Evolutionary conservation across 1,139 yeast genomes (phyloP), one percentile per base, ranked within the genome.

Genomic region (Nakaseomyces bracarensis): DNA sequence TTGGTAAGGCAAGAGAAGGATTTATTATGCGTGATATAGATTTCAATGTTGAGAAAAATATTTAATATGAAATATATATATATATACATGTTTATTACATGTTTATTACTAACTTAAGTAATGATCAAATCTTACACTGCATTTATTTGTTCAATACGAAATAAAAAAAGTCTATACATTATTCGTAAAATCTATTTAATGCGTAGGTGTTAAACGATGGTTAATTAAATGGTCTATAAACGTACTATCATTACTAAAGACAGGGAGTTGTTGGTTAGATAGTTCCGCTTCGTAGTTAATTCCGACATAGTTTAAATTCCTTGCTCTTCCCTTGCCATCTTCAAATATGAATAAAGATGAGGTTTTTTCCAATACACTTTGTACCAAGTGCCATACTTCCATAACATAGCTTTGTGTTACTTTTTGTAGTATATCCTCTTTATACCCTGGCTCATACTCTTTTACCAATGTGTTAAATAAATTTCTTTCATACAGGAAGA

Each of bases 1-100:
- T 82, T 39, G 77, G 82, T 0, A 75, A 74, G 57, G 83, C 79
- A 0, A 60, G 63, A 11, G 87, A 81, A 55, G 89, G 85, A 2
- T 64, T 79, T 0, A 54, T 82, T 27, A 58, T 76, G 30, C 65
- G 82, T 40, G 83, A 79, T 35, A 68, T 81, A 11, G 36, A 40
- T 7, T 40, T 40, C 16, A 14, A 10, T 10, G 25, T 40, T 6
- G 30, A 19, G 8, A 33, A 38, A 28, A 22, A 29, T 21, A 18
- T n/a, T n/a, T n/a, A n/a, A n/a, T n/a, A n/a, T n/a, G n/a, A n/a
- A n/a, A n/a, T n/a, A n/a, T n/a, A n/a, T n/a, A n/a, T n/a, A n/a
- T n/a, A 5, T n/a, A n/a, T n/a, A n/a, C n/a, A n/a, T n/a, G n/a
- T n/a, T n/a, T n/a, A n/a, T n/a, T n/a, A n/a, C n/a, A n/a, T n/a